These are phyloP conservation scores for Fusarium miscanthi DNA, from an alignment of 2,329 filamentous ascomycete genomes.

Conservation along the genomic window DNA sequence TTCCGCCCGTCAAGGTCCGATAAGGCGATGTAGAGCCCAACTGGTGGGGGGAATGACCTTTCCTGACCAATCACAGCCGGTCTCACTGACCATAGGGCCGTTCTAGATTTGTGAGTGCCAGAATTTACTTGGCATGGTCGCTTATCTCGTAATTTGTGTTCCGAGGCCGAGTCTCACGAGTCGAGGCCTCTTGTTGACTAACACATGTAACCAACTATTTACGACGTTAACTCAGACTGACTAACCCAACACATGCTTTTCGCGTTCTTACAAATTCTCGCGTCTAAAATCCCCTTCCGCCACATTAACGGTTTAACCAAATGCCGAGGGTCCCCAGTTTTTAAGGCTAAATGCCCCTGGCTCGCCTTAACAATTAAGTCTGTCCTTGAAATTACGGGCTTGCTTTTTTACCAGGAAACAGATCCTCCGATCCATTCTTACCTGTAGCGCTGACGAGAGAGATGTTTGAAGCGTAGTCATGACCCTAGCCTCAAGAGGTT, in stretches of 20 bases:
- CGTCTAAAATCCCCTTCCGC: neutral
- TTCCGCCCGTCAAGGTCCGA: conserved; percentile 23
- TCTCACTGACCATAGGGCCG: conserved; percentile 6
- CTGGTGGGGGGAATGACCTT: conserved; percentile 4
- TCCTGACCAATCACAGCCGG: conserved; percentile 8
- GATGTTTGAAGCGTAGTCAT: neutral
- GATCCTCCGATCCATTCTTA: conserved; percentile 25
- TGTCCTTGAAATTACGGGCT: conserved; percentile 28
- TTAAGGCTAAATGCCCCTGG: conserved; percentile 29
- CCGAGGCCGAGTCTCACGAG: conserved; percentile 2
- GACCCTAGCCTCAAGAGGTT: conserved; percentile 7
- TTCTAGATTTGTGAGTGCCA: conserved; percentile 29
- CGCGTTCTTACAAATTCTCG: neutral
- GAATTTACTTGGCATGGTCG: conserved; percentile 2
- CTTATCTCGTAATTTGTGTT: conserved; percentile 19
- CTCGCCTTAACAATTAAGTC: neutral
- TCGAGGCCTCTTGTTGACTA: neutral
- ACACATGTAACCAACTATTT: neutral
- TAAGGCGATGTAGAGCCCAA: conserved; percentile 24
- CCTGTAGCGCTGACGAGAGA: neutral
- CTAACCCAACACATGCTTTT: neutral
- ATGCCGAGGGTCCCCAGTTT: conserved; percentile 13
- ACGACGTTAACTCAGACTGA: neutral
- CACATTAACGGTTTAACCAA: neutral
- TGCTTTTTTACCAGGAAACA: conserved; percentile 9